A percentile compares a stretch with the other conserved stretches of the same genome.
phyloP scores from a whole-genome alignment of 1,284 basidiomycete genomes.

The Irpex lacteus region DNA sequence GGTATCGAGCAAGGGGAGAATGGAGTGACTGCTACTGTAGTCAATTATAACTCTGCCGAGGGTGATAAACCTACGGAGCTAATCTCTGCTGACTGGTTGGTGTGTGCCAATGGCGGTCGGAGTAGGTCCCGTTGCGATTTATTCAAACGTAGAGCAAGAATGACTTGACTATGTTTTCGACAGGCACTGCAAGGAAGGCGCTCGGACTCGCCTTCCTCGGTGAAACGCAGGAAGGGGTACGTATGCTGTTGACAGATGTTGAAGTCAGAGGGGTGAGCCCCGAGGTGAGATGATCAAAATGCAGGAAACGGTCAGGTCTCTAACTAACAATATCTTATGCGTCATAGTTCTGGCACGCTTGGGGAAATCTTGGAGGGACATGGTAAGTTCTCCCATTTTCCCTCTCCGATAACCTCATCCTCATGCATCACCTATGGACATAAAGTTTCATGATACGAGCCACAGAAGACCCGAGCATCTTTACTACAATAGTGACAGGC shows the following conservation, averaged over 20 bases:
- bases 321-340: conserved; percentile 14
- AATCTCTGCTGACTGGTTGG: conserved; percentile 20
- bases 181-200: conserved; percentile 26
- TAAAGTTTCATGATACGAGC: neutral
- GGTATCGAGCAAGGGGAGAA: conserved; percentile 22
- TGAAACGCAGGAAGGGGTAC: conserved; percentile 27
- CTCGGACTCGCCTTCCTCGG: conserved; percentile 29
- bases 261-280: conserved; percentile 22
- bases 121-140: conserved; percentile 16
- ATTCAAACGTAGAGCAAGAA: neutral
- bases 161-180: no score
- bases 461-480: neutral
- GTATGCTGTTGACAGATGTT: conserved; percentile 28
- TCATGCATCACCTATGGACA: neutral
- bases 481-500: neutral
- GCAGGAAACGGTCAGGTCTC: neutral
- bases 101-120: conserved; percentile 34
- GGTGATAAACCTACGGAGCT: neutral
- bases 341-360: conserved; percentile 11
- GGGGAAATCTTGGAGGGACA: conserved; percentile 1
- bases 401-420: neutral
- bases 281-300: conserved; percentile 13
- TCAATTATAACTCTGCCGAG: neutral
- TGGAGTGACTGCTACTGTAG: conserved; percentile 13
- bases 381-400: conserved; percentile 15